Base-by-base conservation (phyloP, 1,284 basidiomycete genomes). In the Laetiporus sulphureus region DNA sequence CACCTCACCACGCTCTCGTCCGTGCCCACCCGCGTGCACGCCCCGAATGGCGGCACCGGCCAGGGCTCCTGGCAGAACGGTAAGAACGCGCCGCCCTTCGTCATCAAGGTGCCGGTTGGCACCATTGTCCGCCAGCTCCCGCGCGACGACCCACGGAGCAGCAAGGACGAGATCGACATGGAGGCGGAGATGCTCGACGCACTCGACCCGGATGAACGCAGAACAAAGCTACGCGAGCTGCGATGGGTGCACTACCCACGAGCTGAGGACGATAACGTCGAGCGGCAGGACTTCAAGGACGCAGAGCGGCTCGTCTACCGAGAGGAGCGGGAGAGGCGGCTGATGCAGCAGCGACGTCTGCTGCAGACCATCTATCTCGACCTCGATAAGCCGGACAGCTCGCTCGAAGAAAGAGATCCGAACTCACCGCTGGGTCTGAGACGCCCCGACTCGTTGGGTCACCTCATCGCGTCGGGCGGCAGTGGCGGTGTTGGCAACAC, bases 401-500 rank as follows among this genome's bases (percentile, higher is more conserved):
- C 61, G 3, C 66, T 69, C 40, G 63, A 69, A 29, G 64, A 73
- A 11, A 68, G 69, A 2, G 68, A 86, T 43, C 49, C 54, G 21
- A 61, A 63, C 45, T 76, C 79, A 0, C 80, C 87, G 0, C 69
- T 93, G 1, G 79, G 85, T 3, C 66, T 77, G 3, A 80, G 83
- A 20, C 73, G 72, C 29, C 65, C 68, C 7, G 75, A 77, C 38
- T 65, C 73, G 16, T 64, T 82, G 0, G 85, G 85, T 0, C 74
- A 89, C 39, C 66, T 94, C 8, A 62, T 96, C 30, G 82, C 86
- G 0, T 58, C 74, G 2, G 96, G 96, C 2, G 96, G 96, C 0
- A 51, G 61, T 2, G 91, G 92, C 1, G 96, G 96, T 0, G 60
- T 87, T 11, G 96, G 96, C 5, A 99, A 99, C 56, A 88, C 92